Conservation (phyloP, 2,329 filamentous ascomycete genomes). For the Xylariomycetidae sp. region DNA sequence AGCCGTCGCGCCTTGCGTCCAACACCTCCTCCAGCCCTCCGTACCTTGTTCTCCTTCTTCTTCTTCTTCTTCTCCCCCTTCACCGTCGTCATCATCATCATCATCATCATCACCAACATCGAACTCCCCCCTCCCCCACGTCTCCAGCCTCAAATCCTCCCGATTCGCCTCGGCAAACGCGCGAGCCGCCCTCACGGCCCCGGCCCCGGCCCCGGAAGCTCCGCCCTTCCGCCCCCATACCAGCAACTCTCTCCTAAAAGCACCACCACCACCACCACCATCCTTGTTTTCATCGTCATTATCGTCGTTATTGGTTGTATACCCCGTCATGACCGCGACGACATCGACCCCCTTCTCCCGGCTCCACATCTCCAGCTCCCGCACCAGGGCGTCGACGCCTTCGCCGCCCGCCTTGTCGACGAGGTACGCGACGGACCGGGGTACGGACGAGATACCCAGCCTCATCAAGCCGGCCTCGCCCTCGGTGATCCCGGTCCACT, state of each 20-base stretch:
- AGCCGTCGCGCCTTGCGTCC: constrained; percentile 60
- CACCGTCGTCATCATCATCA: too few relatives aligned
- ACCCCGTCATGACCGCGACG: constrained; percentile 66
- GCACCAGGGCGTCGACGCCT: constrained; percentile 37
- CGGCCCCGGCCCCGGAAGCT: constrained; percentile 44
- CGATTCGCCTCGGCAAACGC: constrained; percentile 45
- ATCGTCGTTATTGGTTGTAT: constrained; percentile 39
- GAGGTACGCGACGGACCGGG: constrained; percentile 59
- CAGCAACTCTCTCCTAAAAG: constrained; percentile 63
- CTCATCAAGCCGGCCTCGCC: constrained; percentile 34
- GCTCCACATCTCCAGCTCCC: constrained; percentile 47
- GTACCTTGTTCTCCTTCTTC: constrained; percentile 25
- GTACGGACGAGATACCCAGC: constrained; percentile 64
- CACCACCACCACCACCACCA: constrained; percentile 38
- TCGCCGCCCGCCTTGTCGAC: constrained; percentile 45
- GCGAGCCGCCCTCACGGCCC: constrained; percentile 45
- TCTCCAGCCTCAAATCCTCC: constrained; percentile 50
- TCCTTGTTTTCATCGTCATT: constrained; percentile 49
- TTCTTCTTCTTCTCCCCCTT: too few relatives aligned
- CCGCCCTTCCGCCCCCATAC: constrained; percentile 55
- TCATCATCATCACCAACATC: constrained; percentile 24
- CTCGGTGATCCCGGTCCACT: constrained; percentile 59
- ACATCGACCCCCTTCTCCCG: constrained; percentile 57
- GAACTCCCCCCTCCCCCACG: constrained; percentile 46
- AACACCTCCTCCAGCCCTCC: constrained; percentile 51